A percentile compares a stretch with the other conserved stretches of the same genome.
These are phyloP conservation scores for Trichoderma cornu-damae DNA, from an alignment of 2,329 filamentous ascomycete genomes.

Conservation along the genomic window DNA sequence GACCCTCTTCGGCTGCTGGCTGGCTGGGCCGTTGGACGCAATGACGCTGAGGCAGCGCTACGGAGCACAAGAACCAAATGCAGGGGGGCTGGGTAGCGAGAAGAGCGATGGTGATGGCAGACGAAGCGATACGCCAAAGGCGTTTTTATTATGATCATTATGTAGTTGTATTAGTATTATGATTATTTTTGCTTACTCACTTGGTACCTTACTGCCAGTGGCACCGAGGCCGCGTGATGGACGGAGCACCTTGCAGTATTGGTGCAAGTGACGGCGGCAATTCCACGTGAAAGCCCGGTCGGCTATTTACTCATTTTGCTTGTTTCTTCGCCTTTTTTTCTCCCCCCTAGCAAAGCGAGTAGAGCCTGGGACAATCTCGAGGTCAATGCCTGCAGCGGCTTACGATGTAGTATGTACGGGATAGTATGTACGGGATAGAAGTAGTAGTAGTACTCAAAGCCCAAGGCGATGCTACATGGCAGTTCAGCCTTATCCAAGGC, in stretches of 20 bases:
- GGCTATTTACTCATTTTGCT: not conserved
- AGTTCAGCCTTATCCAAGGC: too few species aligned
- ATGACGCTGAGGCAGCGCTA: not conserved
- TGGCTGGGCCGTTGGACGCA: not conserved
- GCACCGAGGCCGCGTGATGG: too few species aligned
- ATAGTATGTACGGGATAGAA: not conserved
- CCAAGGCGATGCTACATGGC: not conserved
- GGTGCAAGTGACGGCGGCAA: not conserved
- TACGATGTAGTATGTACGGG: too few species aligned
- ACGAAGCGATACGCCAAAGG: not conserved
- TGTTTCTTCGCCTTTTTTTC: not conserved
- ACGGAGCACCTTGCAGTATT: not conserved
- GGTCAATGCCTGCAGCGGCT: not conserved
- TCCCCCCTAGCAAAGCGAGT: not conserved
- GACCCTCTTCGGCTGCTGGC: not conserved
- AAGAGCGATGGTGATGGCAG: not conserved
- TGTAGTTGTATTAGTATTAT: too few species aligned
- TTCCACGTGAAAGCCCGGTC: slow-evolving; percentile 5
- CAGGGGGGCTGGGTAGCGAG: slow-evolving; percentile 18
- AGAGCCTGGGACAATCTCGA: not conserved
- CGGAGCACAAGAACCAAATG: slow-evolving; percentile 5
- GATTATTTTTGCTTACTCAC: too few species aligned
- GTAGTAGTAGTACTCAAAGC: not conserved
- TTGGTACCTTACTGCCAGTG: too few species aligned
- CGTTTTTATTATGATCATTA: not conserved